Conservation (phyloP, 192 early-diverging fungal species). For the Entomortierella chlamydospora region DNA sequence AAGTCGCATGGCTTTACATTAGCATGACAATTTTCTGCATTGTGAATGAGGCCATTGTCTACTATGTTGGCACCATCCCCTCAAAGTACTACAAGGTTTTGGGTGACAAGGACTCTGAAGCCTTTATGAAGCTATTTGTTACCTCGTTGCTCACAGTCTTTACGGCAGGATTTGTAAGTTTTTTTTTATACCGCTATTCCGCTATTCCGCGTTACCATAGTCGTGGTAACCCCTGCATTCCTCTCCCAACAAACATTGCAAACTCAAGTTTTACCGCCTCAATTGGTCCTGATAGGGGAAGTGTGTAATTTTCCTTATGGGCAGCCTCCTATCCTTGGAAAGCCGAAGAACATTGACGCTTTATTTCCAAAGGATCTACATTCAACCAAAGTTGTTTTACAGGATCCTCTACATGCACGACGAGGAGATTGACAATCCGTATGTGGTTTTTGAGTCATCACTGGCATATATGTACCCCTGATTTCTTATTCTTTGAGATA, state of each 20-base stretch:
- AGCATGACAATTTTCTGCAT: conserved; percentile 55
- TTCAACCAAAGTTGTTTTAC: conserved; percentile 69
- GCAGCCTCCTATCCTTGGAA: conserved; percentile 72
- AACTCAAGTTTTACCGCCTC: not conserved
- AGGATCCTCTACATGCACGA: conserved; percentile 63
- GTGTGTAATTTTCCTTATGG: conserved; percentile 69
- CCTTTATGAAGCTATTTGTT: conserved; percentile 69
- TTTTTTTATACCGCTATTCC: not conserved
- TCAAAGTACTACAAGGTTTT: conserved; percentile 82
- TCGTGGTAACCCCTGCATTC: not conserved
- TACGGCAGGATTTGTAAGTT: conserved; percentile 66
- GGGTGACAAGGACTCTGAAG: conserved; percentile 68
- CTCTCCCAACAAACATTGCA: not conserved
- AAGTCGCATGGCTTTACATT: conserved; percentile 57
- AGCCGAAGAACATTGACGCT: conserved; percentile 70
- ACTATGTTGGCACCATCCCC: conserved; percentile 77
- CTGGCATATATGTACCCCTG: no score
- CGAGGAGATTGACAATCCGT: conserved; percentile 76
- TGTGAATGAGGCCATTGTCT: conserved; percentile 66
- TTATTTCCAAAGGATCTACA: conserved; percentile 73
- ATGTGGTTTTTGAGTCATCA: conserved; percentile 25
- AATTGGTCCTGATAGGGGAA: conserved; percentile 51
- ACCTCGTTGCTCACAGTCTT: conserved; percentile 68
- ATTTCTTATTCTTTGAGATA: no score
- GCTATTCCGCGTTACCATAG: not conserved